Base-by-base conservation (phyloP, 352 stramenopile species). In the Phytopythium helicoides region DNA sequence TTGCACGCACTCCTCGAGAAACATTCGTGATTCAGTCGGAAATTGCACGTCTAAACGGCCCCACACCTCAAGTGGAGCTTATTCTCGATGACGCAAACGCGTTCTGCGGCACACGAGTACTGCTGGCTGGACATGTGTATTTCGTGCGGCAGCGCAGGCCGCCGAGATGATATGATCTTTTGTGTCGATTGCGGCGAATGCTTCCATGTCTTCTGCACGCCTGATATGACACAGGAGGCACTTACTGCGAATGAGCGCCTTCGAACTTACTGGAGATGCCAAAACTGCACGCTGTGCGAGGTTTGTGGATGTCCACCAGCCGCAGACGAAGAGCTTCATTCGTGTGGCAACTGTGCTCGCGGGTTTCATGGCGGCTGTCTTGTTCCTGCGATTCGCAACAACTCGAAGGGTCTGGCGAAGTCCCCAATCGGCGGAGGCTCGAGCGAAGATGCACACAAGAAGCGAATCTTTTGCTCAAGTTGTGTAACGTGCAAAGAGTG, bases 251-350 rank as follows among this genome's bases (percentile, higher is more conserved):
- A 68, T 18, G 60, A 79, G 1, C 71, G 78, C 25, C 66, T 96
- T 8, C 66, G 84, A 22, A 71, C 75, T 19, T 91, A 81, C 31
- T 98, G 94, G 94, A 80, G 94, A 19, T 99, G 96, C 62, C 66
- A 64, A 0, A 99, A 98, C 69, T 99, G 96, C 66, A 97, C 97
- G 51, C 86, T 98, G 57, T 99, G 95, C 58, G 93, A 98, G 58
- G 73, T 97, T 28, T 98, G 91, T 34, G 88, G 89, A 2, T 73
- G 81, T 47, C 71, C 81, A 15, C 73, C 60, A 1, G 38, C 47
- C 8, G 60, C 71, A 14, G 21, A 22, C 11, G 71, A 76, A n/a
- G 40, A 49, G 18, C 58, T 84, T 22, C 40, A 74, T 9, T 42
- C 73, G 16, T 86, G 72, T 15, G 60, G 62, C 21, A 54, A 79